A percentile compares a stretch with the other conserved stretches of the same genome.
Conservation (phyloP, 331 rosid genomes). For the Quercus phellos region DNA sequence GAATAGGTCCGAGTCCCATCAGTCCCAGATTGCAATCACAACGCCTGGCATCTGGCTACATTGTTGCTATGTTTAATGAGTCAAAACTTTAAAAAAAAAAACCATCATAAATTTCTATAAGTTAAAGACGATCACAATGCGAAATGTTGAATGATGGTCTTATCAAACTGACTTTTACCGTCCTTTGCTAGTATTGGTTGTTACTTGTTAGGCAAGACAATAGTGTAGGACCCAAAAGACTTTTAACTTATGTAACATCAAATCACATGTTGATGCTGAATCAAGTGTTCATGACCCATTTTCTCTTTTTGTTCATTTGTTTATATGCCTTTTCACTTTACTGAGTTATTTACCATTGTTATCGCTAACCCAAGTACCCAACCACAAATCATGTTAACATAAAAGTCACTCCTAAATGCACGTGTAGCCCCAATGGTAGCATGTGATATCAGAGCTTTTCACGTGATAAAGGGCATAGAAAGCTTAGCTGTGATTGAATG, state of each 20-base stretch:
- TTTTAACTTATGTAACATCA: conserved; percentile 5
- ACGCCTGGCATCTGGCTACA: no score
- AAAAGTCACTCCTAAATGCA: neutral
- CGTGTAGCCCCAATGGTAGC: conserved; percentile 17
- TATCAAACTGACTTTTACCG: no score
- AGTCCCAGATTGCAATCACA: no score
- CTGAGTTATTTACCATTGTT: no score
- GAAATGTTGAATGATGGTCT: neutral
- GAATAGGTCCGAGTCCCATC: no score
- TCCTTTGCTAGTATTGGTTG: no score
- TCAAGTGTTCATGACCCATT: no score
- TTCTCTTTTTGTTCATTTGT: neutral
- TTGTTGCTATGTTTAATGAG: no score
- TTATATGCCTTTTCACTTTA: neutral
- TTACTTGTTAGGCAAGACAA: neutral
- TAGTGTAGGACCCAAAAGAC: neutral
- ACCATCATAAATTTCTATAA: no score
- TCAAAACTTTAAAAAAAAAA: no score
- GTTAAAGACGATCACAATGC: neutral
- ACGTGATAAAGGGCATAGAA: conserved; percentile 22
- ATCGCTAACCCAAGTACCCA: no score
- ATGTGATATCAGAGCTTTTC: conserved; percentile 17
- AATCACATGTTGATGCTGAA: neutral
- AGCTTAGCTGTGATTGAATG: neutral
- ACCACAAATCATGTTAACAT: neutral